These are phyloP conservation scores for Yamadazyma taylorii DNA, from an alignment of 1,139 yeast species.

Conservation along the genomic window DNA sequence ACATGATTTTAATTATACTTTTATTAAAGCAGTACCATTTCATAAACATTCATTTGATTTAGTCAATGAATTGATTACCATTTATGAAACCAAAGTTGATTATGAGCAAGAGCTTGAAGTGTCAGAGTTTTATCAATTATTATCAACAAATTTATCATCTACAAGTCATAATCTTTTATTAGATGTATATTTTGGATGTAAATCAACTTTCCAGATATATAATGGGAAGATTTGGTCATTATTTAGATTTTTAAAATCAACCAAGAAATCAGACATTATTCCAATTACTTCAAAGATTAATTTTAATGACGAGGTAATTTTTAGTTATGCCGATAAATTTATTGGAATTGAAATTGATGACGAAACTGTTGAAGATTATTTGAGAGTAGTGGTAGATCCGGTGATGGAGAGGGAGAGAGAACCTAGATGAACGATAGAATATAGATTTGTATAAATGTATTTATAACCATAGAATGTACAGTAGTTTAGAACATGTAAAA, in stretches of 20 bases:
- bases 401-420: background rate
- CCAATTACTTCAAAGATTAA: constrained; percentile 19
- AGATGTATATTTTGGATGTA: constrained; percentile 30
- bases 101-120: constrained; percentile 4
- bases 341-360: constrained; percentile 25
- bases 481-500: no score
- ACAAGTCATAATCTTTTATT: constrained; percentile 20
- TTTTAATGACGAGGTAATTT: constrained; percentile 24
- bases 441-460: no score
- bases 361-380: constrained; percentile 25
- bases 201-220: constrained; percentile 27
- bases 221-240: constrained; percentile 29
- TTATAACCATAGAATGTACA: background rate
- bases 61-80: constrained; percentile 11
- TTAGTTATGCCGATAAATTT: constrained; percentile 17
- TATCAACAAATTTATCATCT: constrained; percentile 11
- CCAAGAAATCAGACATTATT: constrained; percentile 12
- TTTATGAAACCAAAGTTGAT: constrained; percentile 4
- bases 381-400: constrained; percentile 20
- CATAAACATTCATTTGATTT: constrained; percentile 11
- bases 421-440: no score
- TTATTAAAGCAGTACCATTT: constrained; percentile 9
- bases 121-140: constrained; percentile 9
- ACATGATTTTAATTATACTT: constrained; percentile 9
- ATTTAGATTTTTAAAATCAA: constrained; percentile 21